These are phyloP conservation scores for Backusella liffmaniae DNA, from an alignment of 192 early-diverging fungal species.

Conservation along the genomic window DNA sequence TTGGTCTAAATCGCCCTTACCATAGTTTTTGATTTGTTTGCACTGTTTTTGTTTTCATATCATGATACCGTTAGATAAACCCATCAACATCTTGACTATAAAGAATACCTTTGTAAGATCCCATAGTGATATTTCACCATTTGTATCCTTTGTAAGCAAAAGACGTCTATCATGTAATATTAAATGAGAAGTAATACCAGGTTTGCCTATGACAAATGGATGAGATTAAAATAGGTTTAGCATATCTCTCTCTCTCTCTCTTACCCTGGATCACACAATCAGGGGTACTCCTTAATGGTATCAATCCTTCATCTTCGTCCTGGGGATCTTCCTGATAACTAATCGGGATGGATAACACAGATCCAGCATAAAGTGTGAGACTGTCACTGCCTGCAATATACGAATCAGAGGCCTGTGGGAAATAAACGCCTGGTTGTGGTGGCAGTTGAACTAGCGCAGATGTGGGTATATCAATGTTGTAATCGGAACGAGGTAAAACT, in stretches of 20 bases:
- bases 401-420: constrained; percentile 43
- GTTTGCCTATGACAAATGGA: constrained; percentile 24
- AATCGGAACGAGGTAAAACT: neutral
- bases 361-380: constrained; percentile 36
- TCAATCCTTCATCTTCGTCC: constrained; percentile 20
- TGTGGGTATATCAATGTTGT: neutral
- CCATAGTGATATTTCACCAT: constrained; percentile 82
- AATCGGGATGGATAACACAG: constrained; percentile 37
- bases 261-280: constrained; percentile 41
- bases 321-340: constrained; percentile 32
- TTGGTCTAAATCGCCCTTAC: constrained; percentile 51
- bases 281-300: constrained; percentile 34
- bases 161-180: constrained; percentile 84
- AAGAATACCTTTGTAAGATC: constrained; percentile 60
- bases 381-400: constrained; percentile 27
- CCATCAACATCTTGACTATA: neutral
- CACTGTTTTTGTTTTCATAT: constrained; percentile 39
- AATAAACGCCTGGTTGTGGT: constrained; percentile 34
- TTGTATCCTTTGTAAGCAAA: constrained; percentile 81
- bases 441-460: neutral
- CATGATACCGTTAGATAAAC: neutral
- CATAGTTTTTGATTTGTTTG: constrained; percentile 54
- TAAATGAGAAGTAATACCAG: constrained; percentile 62
- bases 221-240: neutral
- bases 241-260: neutral